Evolutionary conservation across 1,139 yeast genomes (phyloP), one percentile per base, ranked within the genome.

Genomic region (Debaryomyces subglobosus): DNA sequence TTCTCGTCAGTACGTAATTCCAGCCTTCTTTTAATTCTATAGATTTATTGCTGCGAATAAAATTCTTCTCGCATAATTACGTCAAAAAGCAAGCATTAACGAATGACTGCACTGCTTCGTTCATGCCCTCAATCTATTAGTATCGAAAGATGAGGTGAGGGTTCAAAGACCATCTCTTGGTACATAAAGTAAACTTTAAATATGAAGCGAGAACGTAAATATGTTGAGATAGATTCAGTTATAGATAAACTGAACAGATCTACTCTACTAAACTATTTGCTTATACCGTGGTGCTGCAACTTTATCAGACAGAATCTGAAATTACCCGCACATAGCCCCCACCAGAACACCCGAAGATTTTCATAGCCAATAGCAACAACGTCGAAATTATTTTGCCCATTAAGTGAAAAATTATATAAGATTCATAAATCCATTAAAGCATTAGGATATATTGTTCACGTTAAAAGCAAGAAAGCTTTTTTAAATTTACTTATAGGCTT

Each of bases 341-440:
- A 15, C 24, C n/a, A 34, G 30, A n/a, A 30, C 32, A 35, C 38
- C 34, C 21, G 35, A 29, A 12, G n/a, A 10, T 6, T 16, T n/a
- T 38, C 46, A 29, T 36, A 43, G 36, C 41, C 46, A 43, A 36
- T 35, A 43, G 39, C 40, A 43, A 43, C 16, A 24, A 21, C 33
- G 16, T 33, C 15, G 34, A 18, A 27, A n/a, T 16, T 29, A 16
- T 15, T 15, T 27, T 16, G 15, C 18, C 13, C 4, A 27, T 9
- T 9, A 8, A 16, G 12, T 32, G 38, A 20, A 20, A 35, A 35
- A 15, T 20, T 35, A 20, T 35, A 18, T 20, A 35, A 18, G 38
- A 16, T 35, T 24, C n/a, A 12, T 25, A 9, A 38, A 5, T 25
- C 41, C 13, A n/a, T 8, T 21, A 38, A 8, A 13, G 32, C 13